These are phyloP conservation scores for Penicillium ucsense DNA, from an alignment of 495 filamentous ascomycete species.

Conservation along the genomic window DNA sequence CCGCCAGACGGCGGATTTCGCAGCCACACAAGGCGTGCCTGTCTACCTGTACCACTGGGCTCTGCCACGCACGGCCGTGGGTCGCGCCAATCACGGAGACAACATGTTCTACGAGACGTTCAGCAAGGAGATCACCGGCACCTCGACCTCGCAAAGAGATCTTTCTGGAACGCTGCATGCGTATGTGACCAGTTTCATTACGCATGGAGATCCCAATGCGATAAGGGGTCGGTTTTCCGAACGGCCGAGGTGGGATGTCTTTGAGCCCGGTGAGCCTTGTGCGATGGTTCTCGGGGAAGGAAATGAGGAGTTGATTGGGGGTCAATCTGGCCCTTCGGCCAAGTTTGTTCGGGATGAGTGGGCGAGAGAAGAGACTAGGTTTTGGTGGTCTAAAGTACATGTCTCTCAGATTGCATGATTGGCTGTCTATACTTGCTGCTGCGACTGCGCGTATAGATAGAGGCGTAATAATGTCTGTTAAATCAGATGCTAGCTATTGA, in stretches of 20 bases:
- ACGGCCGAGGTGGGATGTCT: constrained; percentile 26
- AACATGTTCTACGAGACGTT: constrained; percentile 48
- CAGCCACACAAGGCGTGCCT: constrained; percentile 25
- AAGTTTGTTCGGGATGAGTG: constrained; percentile 33
- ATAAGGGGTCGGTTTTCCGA: constrained; percentile 13
- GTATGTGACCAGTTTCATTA: constrained; percentile 47
- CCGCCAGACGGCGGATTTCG: constrained; percentile 47
- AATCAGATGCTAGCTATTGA: too few relatives aligned
- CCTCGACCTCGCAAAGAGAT: constrained; percentile 34
- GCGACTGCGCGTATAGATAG: neutral
- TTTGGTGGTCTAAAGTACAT: constrained; percentile 43
- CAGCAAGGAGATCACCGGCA: constrained; percentile 29
- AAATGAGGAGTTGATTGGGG: constrained; percentile 48
- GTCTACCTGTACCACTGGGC: constrained; percentile 55
- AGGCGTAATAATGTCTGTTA: too few relatives aligned
- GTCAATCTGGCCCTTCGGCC: constrained; percentile 31
- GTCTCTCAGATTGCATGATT: constrained; percentile 23
- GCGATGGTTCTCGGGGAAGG: constrained; percentile 51
- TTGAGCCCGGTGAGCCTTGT: constrained; percentile 4
- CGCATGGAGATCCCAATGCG: constrained; percentile 42
- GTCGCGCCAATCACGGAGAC: constrained; percentile 51
- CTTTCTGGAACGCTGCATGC: constrained; percentile 45
- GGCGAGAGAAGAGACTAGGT: constrained; percentile 41
- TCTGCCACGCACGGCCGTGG: constrained; percentile 32
- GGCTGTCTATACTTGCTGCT: neutral